phyloP scores from a whole-genome alignment of 371 early-diverging fungal genomes.

The Syncephalastrum monosporum region DNA sequence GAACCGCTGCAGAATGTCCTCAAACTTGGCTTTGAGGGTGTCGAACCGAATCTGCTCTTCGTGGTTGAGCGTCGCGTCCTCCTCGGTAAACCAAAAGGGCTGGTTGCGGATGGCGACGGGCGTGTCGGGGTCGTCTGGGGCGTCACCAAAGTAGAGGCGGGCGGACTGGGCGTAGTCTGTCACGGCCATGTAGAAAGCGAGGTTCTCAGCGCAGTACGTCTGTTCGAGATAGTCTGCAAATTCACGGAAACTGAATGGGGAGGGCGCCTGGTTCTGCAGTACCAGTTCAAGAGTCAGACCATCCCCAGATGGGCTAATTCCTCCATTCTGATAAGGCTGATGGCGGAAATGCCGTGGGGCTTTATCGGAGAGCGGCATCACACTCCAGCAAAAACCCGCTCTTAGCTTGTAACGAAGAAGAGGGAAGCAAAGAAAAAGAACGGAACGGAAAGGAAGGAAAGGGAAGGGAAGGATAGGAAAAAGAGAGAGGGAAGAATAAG shows the following conservation, averaged over 20 bases:
- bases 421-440: background rate
- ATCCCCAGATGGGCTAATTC: slow-evolving; percentile 15
- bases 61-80: slow-evolving; percentile 8
- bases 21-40: slow-evolving; percentile 25
- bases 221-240: slow-evolving; percentile 34
- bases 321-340: slow-evolving; percentile 1
- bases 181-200: slow-evolving; percentile 36
- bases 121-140: slow-evolving; percentile 6
- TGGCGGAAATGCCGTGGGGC: slow-evolving; percentile 5
- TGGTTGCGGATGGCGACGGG: slow-evolving; percentile 5
- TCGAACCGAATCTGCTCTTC: slow-evolving; percentile 26
- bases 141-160: slow-evolving; percentile 17
- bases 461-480: background rate
- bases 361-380: slow-evolving; percentile 8
- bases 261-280: slow-evolving; percentile 20
- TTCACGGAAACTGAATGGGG: slow-evolving; percentile 33
- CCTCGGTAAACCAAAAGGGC: slow-evolving; percentile 19
- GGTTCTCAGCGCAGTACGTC: slow-evolving; percentile 38
- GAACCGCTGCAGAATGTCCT: slow-evolving; percentile 26
- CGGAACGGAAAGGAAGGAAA: background rate
- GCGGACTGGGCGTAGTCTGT: slow-evolving; percentile 22
- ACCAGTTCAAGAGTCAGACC: slow-evolving; percentile 42
- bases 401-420: background rate
- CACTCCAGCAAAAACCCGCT: background rate
- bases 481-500: background rate